These are phyloP conservation scores for Chaetomidium leptoderma DNA, from an alignment of 495 filamentous ascomycete species.

Conservation along the genomic window DNA sequence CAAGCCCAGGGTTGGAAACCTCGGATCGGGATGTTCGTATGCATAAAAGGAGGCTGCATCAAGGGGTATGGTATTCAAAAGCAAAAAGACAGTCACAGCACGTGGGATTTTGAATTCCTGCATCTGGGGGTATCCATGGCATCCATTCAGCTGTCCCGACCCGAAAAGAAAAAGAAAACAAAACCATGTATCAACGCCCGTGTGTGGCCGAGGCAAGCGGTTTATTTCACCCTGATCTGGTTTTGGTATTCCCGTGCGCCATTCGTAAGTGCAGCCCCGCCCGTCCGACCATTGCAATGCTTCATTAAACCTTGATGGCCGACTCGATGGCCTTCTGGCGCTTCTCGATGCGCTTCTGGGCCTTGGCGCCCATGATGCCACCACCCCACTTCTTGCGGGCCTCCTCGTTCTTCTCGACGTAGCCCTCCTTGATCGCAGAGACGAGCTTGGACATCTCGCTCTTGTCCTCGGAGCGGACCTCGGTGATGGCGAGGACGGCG, in stretches of 20 bases:
- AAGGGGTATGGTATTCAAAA: neutral
- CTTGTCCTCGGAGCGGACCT: conserved; percentile 97
- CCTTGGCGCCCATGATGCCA: conserved; percentile 99
- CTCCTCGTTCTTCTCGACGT: conserved; percentile 93
- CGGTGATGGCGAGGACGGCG: conserved; percentile 91
- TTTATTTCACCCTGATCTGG: conserved; percentile 36
- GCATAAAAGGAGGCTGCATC: neutral
- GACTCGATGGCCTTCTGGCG: conserved; percentile 89
- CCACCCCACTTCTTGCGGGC: conserved; percentile 94
- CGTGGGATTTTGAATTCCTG: conserved; percentile 4
- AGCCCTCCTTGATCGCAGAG: conserved; percentile 95
- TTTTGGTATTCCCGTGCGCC: conserved; percentile 41
- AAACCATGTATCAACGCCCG: conserved; percentile 23
- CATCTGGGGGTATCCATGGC: conserved; percentile 20
- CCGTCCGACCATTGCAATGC: conserved; percentile 23
- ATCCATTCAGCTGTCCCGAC: conserved; percentile 22
- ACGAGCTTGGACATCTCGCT: conserved; percentile 93
- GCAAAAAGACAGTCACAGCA: neutral
- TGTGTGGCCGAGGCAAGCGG: conserved; percentile 32
- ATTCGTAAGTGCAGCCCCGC: conserved; percentile 34
- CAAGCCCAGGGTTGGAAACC: neutral
- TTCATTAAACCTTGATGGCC: conserved; percentile 87
- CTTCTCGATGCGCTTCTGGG: conserved; percentile 87
- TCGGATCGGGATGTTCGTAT: neutral
- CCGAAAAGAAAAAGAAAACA: conserved; percentile 12